Base-by-base conservation (phyloP, 2,329 filamentous ascomycete species). In the Colletotrichum navitas region DNA sequence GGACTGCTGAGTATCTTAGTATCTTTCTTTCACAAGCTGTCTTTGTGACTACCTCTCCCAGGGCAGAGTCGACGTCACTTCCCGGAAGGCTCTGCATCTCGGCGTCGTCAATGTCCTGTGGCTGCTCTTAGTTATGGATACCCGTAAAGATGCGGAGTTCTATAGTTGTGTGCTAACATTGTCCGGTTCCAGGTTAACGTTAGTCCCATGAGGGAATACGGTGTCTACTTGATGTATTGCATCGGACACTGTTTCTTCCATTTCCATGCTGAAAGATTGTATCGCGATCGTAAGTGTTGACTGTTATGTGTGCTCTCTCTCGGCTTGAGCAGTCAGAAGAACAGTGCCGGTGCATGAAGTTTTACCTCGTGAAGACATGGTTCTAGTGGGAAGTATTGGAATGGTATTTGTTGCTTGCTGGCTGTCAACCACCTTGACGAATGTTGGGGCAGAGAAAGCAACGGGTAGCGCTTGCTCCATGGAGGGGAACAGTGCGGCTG, bases 31-130 rank as follows among this genome's bases (percentile, higher is more conserved):
- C 5, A 6, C 34, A 64, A 62, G 21, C 62, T 8, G 8, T 32
- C 16, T 10, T 21, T 24, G 26, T 49, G 16, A 75, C 70, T 74
- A 74, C 78, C 71, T 77, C 76, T 66, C 77, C 78, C 8, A 79
- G 66, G 39, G 78, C 77, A 47, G 78, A 79, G 65, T 79, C 78
- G 16, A 72, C 64, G 49, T 74, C 73, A 49, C 71, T 74, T 5
- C 59, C 71, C 16, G 64, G 36, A 47, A 71, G 61, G 54, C 71
- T 73, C 29, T 73, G 72, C 56, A 74, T 36, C 29, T 74, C 73
- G 29, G 66, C 51, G 12, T 63, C 71, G 29, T 63, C 55, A 59
- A 71, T 60, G 11, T 71, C 65, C 73, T 74, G 10, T 24, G 41
- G 18, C 24, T 21, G 12, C 12, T 49, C 32, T 62, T 32, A 66